A percentile compares a stretch with the other conserved stretches of the same genome.
Conservation (phyloP, 1,284 basidiomycete species). For the Erythrobasidium hasegawianum region DNA sequence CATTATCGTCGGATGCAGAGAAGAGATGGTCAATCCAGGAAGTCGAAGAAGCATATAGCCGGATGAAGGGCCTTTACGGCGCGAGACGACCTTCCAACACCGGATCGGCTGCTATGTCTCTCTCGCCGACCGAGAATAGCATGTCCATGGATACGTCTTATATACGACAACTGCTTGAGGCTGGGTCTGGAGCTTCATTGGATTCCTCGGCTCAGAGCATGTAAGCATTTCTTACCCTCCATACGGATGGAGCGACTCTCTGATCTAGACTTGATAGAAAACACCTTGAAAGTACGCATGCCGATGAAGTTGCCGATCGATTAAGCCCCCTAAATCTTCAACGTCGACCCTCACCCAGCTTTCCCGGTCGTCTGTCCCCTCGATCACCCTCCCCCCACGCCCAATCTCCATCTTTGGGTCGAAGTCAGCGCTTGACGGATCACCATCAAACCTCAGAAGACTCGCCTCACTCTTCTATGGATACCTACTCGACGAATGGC, state of each 20-base stretch:
- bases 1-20: constrained; percentile 1
- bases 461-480: constrained; percentile 12
- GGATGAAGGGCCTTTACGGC: neutral
- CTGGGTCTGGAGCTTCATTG: no score
- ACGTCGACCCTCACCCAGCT: constrained; percentile 14
- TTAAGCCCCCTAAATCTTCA: constrained; percentile 5
- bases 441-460: neutral
- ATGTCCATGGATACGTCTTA: constrained; percentile 8
- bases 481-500: constrained; percentile 5
- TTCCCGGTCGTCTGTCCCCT: neutral
- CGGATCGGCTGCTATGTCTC: constrained; percentile 14
- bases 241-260: no score
- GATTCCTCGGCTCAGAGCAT: no score
- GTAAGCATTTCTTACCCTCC: no score
- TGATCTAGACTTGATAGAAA: neutral
- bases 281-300: neutral
- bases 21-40: constrained; percentile 30
- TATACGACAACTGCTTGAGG: constrained; percentile 12
- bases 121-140: constrained; percentile 20
- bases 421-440: neutral
- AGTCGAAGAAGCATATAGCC: constrained; percentile 12
- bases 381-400: constrained; percentile 8
- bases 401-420: neutral
- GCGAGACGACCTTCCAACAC: constrained; percentile 10
- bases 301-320: constrained; percentile 12